Evolutionary conservation across 805 yeast genomes (phyloP), one percentile per base, ranked within the genome.

Genomic region (Starmerella tilneyi): DNA sequence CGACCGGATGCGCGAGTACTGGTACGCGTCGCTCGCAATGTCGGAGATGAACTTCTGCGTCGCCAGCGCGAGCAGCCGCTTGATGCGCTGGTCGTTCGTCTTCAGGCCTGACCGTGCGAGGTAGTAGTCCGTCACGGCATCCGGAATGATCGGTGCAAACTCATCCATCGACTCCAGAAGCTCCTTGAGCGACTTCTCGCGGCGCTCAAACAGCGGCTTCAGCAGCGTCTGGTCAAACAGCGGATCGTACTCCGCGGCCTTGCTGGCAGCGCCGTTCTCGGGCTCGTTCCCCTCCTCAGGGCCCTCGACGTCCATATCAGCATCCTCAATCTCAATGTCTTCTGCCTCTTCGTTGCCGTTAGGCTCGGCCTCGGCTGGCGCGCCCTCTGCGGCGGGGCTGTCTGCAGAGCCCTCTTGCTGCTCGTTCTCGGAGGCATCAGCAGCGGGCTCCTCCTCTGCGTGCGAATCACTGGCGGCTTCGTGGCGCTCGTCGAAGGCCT

Each of bases 21-120:
- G 98, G 60, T 85, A 92, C 0, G 98, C 96, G 59, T 92, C 97
- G 13, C 86, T 84, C 1, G 98, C 96, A 24, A 92, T 79, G 61
- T 92, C 98, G 49, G 88, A 78, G 22, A 92, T 74, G 61, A 92
- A 92, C 60, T 92, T 92, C 59, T 94, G 98, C 0, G 98, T 92
- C 1, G 98, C 97, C 46, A 92, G 68, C 0, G 97, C 96, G 40
- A 92, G 68, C 29, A 92, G 67, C 44, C 97, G 71, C 62, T 86
- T 88, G 46, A 83, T 76, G 47, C 86, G 73, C 12, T 76, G 66
- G 60, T 89, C 94, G 31, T 80, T 71, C 22, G 92, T 76, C 47
- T 79, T 81, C 56, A 92, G 79, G 31, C 96, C 96, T 50, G 85
- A 81, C 57, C 81, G 80, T 20, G 84, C 76, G 43, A 89, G 65